Conservation (phyloP, 1,284 basidiomycete genomes). For the Malassezia slooffiae region DNA sequence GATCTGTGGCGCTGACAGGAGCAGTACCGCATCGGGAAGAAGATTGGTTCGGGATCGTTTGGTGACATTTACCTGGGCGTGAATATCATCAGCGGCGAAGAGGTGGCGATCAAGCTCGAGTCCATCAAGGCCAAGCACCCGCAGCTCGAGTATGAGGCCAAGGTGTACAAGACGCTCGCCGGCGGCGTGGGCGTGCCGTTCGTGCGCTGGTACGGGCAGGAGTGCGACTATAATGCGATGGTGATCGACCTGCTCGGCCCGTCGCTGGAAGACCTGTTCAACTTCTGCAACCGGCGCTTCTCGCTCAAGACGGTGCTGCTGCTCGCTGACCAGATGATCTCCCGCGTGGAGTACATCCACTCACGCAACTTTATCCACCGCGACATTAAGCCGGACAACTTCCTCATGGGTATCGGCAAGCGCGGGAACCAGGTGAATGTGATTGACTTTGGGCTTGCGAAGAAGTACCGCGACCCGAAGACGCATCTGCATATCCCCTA, state of each 20-base stretch:
- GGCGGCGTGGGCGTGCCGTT: slow-evolving; percentile 98
- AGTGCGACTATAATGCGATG: slow-evolving; percentile 99
- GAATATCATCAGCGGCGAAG: slow-evolving; percentile 99
- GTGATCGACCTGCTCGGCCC: slow-evolving; percentile 95
- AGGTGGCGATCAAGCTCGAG: slow-evolving; percentile 99
- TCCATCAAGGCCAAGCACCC: slow-evolving; percentile 99
- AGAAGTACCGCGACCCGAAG: slow-evolving; percentile 99
- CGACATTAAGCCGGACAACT: slow-evolving; percentile 98
- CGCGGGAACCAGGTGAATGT: slow-evolving; percentile 99
- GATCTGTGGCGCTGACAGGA: too few relatives aligned
- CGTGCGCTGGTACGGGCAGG: slow-evolving; percentile 94
- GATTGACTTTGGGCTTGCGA: slow-evolving; percentile 97
- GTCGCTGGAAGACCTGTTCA: slow-evolving; percentile 96
- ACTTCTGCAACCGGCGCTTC: slow-evolving; percentile 99
- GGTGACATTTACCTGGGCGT: slow-evolving; percentile 99
- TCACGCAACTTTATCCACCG: slow-evolving; percentile 99
- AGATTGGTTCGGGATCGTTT: slow-evolving; percentile 98
- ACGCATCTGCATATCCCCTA: slow-evolving; percentile 98
- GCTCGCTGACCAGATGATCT: slow-evolving; percentile 93
- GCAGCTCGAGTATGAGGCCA: slow-evolving; percentile 88
- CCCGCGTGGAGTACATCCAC: slow-evolving; percentile 97
- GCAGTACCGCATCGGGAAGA: slow-evolving; percentile 78
- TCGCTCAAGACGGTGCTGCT: slow-evolving; percentile 91
- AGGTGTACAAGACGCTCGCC: slow-evolving; percentile 65
- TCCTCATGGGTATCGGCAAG: slow-evolving; percentile 98